These are phyloP conservation scores for Pneumocystis murina DNA, from an alignment of 1,139 yeast genomes.

Conservation along the genomic window DNA sequence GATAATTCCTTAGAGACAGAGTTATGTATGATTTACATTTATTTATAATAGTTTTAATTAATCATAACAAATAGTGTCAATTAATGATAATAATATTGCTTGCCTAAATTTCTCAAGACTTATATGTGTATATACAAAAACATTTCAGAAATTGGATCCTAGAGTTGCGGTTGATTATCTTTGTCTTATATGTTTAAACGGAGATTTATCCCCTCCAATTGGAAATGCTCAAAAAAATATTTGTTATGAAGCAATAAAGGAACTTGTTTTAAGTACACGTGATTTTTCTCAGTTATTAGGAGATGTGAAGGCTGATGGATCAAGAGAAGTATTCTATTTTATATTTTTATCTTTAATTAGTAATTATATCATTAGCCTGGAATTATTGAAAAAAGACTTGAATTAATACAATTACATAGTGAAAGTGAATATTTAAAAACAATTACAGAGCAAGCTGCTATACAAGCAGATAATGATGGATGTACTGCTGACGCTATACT, in stretches of 20 bases:
- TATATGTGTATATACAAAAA: conserved; percentile 44
- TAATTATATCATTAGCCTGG: conserved; percentile 39
- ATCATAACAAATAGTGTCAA: background rate
- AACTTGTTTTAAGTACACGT: conserved; percentile 70
- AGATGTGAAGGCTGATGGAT: conserved; percentile 60
- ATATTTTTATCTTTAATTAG: background rate
- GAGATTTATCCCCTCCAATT: conserved; percentile 17
- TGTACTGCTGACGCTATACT: conserved; percentile 73
- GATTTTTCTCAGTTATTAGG: conserved; percentile 75
- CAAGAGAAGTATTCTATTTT: conserved; percentile 27
- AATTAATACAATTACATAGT: conserved; percentile 45
- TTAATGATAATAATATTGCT: conserved; percentile 13
- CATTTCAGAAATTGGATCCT: conserved; percentile 76
- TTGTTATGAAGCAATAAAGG: conserved; percentile 70
- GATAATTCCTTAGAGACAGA: conserved; percentile 13
- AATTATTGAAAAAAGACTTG: conserved; percentile 62
- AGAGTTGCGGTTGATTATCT: conserved; percentile 81
- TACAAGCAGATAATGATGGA: conserved; percentile 83
- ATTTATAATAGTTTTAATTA: background rate
- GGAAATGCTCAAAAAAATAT: conserved; percentile 37
- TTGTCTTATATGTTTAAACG: conserved; percentile 46
- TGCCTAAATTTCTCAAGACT: conserved; percentile 25
- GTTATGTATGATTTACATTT: background rate
- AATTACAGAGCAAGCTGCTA: conserved; percentile 75
- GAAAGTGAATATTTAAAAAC: conserved; percentile 42